phyloP scores from a whole-genome alignment of 306 rosid species.

The Quillaja saponaria region DNA sequence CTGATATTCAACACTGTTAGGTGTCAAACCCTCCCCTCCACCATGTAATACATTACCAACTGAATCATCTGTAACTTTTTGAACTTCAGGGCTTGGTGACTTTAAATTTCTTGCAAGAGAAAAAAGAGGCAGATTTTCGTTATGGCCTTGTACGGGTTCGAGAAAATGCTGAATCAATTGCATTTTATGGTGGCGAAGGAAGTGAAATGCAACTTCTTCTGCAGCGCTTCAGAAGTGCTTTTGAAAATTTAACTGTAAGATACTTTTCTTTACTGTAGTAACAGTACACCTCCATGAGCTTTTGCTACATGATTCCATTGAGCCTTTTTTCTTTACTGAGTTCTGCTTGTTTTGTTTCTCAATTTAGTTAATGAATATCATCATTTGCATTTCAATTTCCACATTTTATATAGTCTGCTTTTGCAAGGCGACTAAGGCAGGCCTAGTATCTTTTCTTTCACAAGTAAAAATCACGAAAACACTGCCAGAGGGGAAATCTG shows the following conservation, averaged over 20 bases:
- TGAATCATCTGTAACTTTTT: conserved; percentile 3
- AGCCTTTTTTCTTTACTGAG: neutral
- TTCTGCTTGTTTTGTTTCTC: neutral
- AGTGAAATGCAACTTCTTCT: conserved; percentile 90
- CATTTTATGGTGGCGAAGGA: conserved; percentile 91
- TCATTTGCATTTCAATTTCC: conserved; percentile 8
- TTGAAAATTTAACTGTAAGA: conserved; percentile 82
- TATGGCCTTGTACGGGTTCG: conserved; percentile 94
- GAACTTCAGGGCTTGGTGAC: conserved; percentile 76
- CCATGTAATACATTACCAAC: neutral
- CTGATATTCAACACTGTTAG: conserved; percentile 15
- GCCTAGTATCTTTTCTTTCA: too few relatives aligned
- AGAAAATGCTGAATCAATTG: conserved; percentile 97
- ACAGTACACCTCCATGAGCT: conserved; percentile 4
- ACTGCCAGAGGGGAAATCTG: too few relatives aligned
- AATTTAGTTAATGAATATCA: too few relatives aligned
- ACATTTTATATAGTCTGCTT: neutral
- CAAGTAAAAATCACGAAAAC: too few relatives aligned
- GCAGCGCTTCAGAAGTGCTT: conserved; percentile 87
- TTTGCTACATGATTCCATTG: conserved; percentile 4
- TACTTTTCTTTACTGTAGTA: conserved; percentile 27
- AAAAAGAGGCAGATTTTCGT: conserved; percentile 98
- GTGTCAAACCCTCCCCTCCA: neutral
- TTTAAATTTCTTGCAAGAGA: conserved; percentile 93
- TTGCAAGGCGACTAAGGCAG: too few relatives aligned